Evolutionary conservation across 306 rosid genomes (phyloP), one percentile per base, ranked within the genome.

Genomic region (Prosopis cineraria): DNA sequence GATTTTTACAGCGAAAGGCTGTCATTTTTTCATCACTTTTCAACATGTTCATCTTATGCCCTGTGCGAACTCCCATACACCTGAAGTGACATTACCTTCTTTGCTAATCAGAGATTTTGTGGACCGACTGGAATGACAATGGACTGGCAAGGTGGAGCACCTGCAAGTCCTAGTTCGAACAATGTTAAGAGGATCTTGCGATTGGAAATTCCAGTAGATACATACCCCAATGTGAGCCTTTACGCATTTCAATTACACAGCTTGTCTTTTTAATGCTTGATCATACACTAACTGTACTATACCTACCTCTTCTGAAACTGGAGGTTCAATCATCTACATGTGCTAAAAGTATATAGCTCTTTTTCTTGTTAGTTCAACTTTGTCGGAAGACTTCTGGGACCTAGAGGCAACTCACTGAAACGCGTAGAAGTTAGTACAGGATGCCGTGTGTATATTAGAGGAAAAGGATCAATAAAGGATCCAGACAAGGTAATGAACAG

Each of bases 301-400:
- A 63, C 44, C 64, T 33, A 63, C 44, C 64, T 36, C 68, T 48
- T 80, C 70, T 40, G 69, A 65, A 31, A 55, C 48, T 20, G 29
- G 59, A 78, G 19, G 69, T 55, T 71, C 41, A 75, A 41, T 75
- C 33, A 55, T 41, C 67, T 44, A 70, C 60, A 75, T 79, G 72
- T 78, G 66, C 60, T 77, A 81, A 53, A 77, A 30, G 36, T 27
- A 27, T 71, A 48, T 55, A 80, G 68, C 84, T 81, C 60, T 74
- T 73, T 77, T 83, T 73, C 72, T 84, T 79, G 71, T 73, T 64
- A 94, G 98, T 94, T 94, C 88, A 94, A 94, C 86, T 94, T 94
- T 84, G 98, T 94, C 66, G 98, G 98, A 77, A 91, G 98, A 71
- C 98, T 94, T 87, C 86, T 94, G 73, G 98, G 98, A 55, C 98